These are phyloP conservation scores for Hymenoscyphus salicellus DNA, from an alignment of 2,329 filamentous ascomycete genomes.

Conservation along the genomic window DNA sequence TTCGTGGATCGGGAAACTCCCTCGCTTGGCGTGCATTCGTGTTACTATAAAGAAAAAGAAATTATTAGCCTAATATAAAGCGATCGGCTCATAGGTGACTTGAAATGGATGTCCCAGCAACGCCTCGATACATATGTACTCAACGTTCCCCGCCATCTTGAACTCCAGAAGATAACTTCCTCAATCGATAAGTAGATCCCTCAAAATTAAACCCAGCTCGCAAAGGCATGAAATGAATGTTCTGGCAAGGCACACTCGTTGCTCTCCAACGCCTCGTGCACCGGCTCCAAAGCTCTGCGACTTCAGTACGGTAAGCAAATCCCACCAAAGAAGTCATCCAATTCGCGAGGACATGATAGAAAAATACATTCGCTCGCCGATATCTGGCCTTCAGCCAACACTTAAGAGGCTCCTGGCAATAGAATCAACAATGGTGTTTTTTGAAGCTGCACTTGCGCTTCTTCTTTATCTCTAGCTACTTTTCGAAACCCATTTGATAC, in stretches of 20 bases:
- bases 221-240: no score
- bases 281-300: no score
- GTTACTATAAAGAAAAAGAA: background rate
- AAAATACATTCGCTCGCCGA: slow-evolving; percentile 1
- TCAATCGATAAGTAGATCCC: no score
- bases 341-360: background rate
- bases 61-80: background rate
- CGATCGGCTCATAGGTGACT: background rate
- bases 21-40: background rate
- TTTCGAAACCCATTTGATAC: background rate
- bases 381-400: background rate
- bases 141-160: no score
- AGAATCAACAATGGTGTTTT: background rate
- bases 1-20: background rate
- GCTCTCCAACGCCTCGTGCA: no score
- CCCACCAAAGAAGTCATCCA: no score
- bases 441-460: background rate
- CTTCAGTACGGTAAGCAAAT: no score
- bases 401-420: background rate
- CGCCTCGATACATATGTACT: no score
- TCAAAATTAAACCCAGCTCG: no score
- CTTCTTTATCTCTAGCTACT: background rate
- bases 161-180: no score
- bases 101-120: no score
- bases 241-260: no score